Conservation (phyloP, 1,139 yeast species). For the Meyerozyma athensensis region DNA sequence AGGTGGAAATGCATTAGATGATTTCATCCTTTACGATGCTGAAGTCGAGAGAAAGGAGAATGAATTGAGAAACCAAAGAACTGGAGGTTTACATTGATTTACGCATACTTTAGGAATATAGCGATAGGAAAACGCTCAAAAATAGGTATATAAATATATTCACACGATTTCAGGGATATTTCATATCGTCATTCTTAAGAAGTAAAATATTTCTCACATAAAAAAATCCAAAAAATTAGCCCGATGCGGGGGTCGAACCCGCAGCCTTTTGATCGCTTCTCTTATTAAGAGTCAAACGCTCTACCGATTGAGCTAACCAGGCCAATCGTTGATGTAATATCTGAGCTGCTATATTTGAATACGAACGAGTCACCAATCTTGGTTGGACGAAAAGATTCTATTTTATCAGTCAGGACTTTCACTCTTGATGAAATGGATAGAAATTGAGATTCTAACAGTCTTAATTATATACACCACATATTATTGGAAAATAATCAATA, state of each 20-base stretch:
- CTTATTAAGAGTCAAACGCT: constrained; percentile 3
- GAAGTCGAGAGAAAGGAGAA: constrained; percentile 72
- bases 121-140: background rate
- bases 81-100: constrained; percentile 46
- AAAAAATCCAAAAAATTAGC: constrained; percentile 10
- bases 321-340: constrained; percentile 2
- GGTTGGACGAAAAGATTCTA: too few species aligned
- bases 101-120: background rate
- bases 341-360: too few species aligned
- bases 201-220: background rate
- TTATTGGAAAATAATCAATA: too few species aligned
- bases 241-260: constrained; percentile 23
- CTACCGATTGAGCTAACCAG: constrained; percentile 4
- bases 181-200: too few species aligned
- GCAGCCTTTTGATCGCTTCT: constrained; percentile 17
- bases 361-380: too few species aligned
- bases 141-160: background rate
- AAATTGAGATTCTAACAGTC: too few species aligned
- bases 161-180: background rate
- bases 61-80: constrained; percentile 56
- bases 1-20: constrained; percentile 90
- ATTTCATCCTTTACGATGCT: constrained; percentile 81
- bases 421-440: too few species aligned
- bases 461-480: too few species aligned
- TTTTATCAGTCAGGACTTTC: too few species aligned